Base-by-base conservation (phyloP, 2,329 filamentous ascomycete species). In the Phialophora expanda region DNA sequence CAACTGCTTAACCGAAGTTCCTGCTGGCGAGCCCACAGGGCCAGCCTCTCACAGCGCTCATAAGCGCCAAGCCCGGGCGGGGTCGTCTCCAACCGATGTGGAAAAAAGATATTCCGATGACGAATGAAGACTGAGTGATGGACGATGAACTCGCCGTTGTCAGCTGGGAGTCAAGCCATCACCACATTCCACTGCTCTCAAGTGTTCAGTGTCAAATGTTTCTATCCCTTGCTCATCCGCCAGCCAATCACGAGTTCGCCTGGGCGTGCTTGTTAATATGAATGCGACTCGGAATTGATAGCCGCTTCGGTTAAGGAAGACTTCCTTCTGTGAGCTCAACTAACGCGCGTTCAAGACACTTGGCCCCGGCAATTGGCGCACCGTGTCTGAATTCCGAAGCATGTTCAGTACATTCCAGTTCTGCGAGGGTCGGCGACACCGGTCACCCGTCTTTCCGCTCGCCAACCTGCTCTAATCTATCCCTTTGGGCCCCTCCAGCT, bases 51-150 rank as follows among this genome's bases (percentile, higher is more conserved):
- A 44, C 17, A 44, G 17, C 38, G 38, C 38, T 3, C 38, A 8
- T n/a, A 2, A 5, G 17, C 38, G 17, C 38, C 38, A 44, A 44
- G 38, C 38, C 38, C 38, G 8, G 38, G 14, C 17, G 38, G 38
- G 38, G 17, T 44, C 38, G 12, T 20, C 6, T 9, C 50, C 38
- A 24, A 12, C 8, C 12, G 5, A 8, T 17, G 2, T 34, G 59
- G 59, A 56, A 32, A 5, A 62, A 46, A 55, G 50, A 62, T 48
- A 24, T 9, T 56, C 32, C 59, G 51, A n/a, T 32, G 20, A 34
- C 59, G 50, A 44, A 3, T 5, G 7, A 8, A 24, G 24, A 24
- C 2, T 24, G 24, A 24, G 3, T 26, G 22, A 4, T 2, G 7
- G 11, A 4, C 9, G 24, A 22, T 17, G 46, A 50, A 50, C 20